Conservation (phyloP, 768 basidiomycete genomes). For the Suillus hirtellus region DNA sequence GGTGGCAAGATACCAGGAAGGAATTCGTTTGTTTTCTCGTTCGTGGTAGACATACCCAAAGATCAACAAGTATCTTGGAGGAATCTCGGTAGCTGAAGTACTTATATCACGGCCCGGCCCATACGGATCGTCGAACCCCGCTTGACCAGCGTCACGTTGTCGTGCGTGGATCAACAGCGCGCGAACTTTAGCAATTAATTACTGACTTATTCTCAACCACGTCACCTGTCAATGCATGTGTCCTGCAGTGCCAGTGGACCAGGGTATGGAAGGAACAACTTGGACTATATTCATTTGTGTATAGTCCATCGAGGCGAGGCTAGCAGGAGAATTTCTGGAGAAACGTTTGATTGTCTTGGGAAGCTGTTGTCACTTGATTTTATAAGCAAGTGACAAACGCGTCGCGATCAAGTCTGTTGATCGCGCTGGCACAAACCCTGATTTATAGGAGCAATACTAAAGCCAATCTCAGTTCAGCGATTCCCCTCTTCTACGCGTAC, state of each 20-base stretch:
- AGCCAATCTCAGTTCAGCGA: neutral
- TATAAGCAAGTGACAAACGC: neutral
- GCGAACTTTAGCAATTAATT: no score
- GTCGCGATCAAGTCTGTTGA: neutral
- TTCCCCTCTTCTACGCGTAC: neutral
- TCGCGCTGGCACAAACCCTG: no score
- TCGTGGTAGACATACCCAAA: conserved; percentile 18
- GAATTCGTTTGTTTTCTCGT: conserved; percentile 12
- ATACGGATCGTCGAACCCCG: neutral
- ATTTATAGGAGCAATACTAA: neutral
- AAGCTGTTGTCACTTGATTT: neutral
- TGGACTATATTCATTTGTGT: no score
- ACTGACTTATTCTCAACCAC: neutral
- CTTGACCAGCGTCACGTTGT: neutral
- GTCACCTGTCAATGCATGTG: neutral
- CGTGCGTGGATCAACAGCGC: neutral
- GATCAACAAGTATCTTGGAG: neutral
- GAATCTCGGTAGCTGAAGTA: neutral
- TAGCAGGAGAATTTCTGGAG: no score
- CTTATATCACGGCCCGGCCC: neutral
- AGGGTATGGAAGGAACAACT: neutral
- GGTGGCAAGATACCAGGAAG: conserved; percentile 18
- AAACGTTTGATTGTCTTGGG: no score
- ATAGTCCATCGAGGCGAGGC: no score
- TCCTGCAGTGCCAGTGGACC: neutral